A percentile compares a stretch with the other conserved stretches of the same genome.
Conservation (phyloP, 202 grass and related monocot genomes). For the Schoenoplectus tabernaemontani region DNA sequence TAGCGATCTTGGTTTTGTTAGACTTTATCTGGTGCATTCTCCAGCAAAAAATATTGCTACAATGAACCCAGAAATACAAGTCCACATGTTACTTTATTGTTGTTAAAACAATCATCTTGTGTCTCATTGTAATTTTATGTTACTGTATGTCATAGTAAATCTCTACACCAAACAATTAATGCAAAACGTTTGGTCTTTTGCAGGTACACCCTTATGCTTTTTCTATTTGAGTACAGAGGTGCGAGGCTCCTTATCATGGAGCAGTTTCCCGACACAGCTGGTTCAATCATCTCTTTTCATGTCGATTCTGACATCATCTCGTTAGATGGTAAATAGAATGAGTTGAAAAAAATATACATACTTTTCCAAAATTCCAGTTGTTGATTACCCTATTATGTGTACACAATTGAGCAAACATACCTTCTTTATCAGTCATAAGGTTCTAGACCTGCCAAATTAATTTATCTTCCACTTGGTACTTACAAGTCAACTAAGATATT, state of each 20-base stretch:
- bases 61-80: neutral
- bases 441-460: neutral
- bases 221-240: constrained; percentile 89
- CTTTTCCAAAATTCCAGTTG: too few relatives aligned
- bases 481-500: neutral
- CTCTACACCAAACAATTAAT: too few relatives aligned
- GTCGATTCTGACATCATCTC: constrained; percentile 64
- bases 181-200: neutral
- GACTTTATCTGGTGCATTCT: neutral
- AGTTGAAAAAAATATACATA: too few relatives aligned
- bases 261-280: constrained; percentile 54
- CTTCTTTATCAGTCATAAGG: too few relatives aligned
- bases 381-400: neutral
- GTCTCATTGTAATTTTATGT: neutral
- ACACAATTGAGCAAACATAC: too few relatives aligned
- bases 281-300: constrained; percentile 55
- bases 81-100: neutral
- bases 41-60: too few relatives aligned
- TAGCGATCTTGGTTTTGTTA: neutral
- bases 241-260: constrained; percentile 55
- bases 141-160: neutral
- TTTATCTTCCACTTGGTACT: neutral
- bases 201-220: constrained; percentile 76
- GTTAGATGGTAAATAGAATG: constrained; percentile 38
- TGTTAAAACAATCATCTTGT: neutral